Evolutionary conservation across 2,329 filamentous ascomycete species (phyloP), one percentile per base, ranked within the genome.

Genomic region (Verticillium longisporum): DNA sequence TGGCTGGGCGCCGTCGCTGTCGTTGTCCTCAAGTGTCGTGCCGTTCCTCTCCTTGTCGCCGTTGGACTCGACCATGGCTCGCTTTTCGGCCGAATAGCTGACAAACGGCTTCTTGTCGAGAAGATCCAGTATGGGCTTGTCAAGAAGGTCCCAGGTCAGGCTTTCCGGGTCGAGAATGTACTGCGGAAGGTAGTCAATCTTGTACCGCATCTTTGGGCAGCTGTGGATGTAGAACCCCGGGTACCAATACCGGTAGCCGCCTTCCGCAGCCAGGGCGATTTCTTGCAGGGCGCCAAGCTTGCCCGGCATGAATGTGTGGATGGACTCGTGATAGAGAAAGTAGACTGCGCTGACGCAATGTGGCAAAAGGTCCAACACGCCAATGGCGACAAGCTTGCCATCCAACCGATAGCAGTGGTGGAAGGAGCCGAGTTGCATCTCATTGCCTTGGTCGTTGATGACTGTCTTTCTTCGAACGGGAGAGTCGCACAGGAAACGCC

Each of bases 171-270:
- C 88, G 11, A 94, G 80, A 11, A 95, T 81, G 68, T 88, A 84
- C 69, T 92, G 89, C 1, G 90, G 90, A 10, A 81, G 79, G 71
- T 90, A 95, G 69, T 92, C 88, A 61, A 87, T 88, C 77, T 95
- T 95, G 78, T 95, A 95, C 67, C 82, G 81, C 91, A 95, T 94
- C 77, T 95, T 95, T 59, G 83, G 80, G 68, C 90, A 94, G 60
- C 78, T 86, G 71, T 93, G 90, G 62, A 95, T 94, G 68, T 94
- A 95, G 73, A 87, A 94, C 6, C 91, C 87, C 6, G 82, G 88
- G 74, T 94, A 95, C 83, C 91, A 95, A 79, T 85, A 92, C 54
- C 82, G 76, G 67, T 93, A 92, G 0, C 84, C 87, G 6, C 78
- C 79, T 68, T 94, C 90, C 2, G 81, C 75, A 0, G 90, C 88